Percentiles rank a stretch among this genome's conserved stretches.
Conservation (phyloP, 495 filamentous ascomycete genomes). For the Terfezia boudieri region DNA sequence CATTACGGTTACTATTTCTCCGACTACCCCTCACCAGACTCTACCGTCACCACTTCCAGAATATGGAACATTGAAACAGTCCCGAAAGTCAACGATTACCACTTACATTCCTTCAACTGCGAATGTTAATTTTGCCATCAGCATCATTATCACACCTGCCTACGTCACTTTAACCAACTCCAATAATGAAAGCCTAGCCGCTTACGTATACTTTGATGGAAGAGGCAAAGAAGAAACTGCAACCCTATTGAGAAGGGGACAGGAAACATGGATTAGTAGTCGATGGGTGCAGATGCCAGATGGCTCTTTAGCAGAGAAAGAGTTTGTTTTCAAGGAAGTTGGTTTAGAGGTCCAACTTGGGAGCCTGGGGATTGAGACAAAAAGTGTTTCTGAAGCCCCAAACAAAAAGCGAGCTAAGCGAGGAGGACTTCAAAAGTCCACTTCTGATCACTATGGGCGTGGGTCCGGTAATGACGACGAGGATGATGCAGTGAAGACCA, state of each 20-base stretch:
- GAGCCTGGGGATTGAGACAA: slow-evolving; percentile 46
- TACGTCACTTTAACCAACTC: slow-evolving; percentile 78
- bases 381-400: slow-evolving; percentile 45
- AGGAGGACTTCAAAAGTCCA: slow-evolving; percentile 22
- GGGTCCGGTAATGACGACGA: slow-evolving; percentile 18
- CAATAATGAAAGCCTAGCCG: slow-evolving; percentile 72
- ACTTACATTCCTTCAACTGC: slow-evolving; percentile 68
- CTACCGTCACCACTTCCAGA: slow-evolving; percentile 49
- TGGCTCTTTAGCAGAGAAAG: slow-evolving; percentile 80
- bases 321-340: slow-evolving; percentile 95
- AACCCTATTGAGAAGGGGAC: slow-evolving; percentile 72
- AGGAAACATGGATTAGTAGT: slow-evolving; percentile 98
- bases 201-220: slow-evolving; percentile 98
- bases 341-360: slow-evolving; percentile 91
- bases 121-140: slow-evolving; percentile 75
- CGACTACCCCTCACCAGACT: slow-evolving; percentile 13
- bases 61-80: slow-evolving; percentile 85
- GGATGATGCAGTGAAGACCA: slow-evolving; percentile 26
- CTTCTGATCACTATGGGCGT: background rate
- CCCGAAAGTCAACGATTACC: slow-evolving; percentile 72
- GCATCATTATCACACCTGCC: slow-evolving; percentile 77
- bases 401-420: slow-evolving; percentile 29
- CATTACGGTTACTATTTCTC: slow-evolving; percentile 18
- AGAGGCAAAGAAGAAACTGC: slow-evolving; percentile 90
- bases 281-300: slow-evolving; percentile 88